Evolutionary conservation across 768 basidiomycete genomes (phyloP).

Genomic region (Lactarius deliciosus): DNA sequence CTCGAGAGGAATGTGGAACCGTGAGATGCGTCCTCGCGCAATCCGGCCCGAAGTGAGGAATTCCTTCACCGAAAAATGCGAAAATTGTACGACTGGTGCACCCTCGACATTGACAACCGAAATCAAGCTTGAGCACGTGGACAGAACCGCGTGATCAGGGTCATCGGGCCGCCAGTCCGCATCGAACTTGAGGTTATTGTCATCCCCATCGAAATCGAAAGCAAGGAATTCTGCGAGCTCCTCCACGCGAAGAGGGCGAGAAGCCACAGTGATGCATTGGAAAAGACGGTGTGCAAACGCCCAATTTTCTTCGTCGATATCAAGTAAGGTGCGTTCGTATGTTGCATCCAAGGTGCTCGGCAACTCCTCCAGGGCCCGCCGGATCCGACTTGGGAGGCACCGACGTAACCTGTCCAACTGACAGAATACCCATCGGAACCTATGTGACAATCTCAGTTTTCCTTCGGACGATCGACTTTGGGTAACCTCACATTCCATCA

Average conservation of each 20-base stretch:
- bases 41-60: no score
- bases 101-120: no score
- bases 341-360: neutral
- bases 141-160: no score
- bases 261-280: neutral
- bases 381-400: neutral
- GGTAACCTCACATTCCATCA: neutral
- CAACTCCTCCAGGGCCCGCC: neutral
- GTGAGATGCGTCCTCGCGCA: no score
- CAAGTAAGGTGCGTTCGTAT: neutral
- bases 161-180: neutral
- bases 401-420: neutral
- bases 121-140: no score
- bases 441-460: neutral
- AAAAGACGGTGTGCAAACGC: neutral
- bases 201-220: no score
- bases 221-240: neutral
- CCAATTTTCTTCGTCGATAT: neutral
- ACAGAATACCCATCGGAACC: neutral
- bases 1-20: neutral
- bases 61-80: no score
- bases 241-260: neutral
- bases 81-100: no score
- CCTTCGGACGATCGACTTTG: neutral
- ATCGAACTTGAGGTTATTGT: neutral